These are phyloP conservation scores for Phytophthora sansomeana DNA, from an alignment of 352 stramenopile species.

Conservation along the genomic window DNA sequence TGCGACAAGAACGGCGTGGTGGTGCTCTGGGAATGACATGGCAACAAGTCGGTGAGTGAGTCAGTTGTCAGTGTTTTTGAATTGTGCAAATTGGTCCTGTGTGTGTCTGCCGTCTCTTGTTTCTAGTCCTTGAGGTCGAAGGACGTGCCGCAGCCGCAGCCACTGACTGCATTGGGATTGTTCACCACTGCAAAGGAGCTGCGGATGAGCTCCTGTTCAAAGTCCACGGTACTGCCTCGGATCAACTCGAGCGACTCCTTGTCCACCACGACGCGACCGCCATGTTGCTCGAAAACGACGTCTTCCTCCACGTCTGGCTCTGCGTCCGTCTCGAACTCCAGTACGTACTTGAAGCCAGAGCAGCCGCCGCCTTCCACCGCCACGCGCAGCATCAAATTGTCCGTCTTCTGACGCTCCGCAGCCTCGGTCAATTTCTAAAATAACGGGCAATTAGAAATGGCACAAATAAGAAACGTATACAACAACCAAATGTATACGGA, in stretches of 20 bases:
- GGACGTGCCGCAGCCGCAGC: constrained; percentile 97
- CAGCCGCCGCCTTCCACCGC: constrained; percentile 93
- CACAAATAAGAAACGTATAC: neutral
- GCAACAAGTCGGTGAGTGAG: neutral
- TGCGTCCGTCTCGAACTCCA: constrained; percentile 84
- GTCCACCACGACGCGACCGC: constrained; percentile 91
- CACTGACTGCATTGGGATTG: constrained; percentile 97
- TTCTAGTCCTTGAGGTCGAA: constrained; percentile 96
- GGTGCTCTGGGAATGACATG: constrained; percentile 84
- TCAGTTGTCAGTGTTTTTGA: neutral
- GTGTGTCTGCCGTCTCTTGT: neutral
- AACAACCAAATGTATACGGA: neutral
- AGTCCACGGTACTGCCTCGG: constrained; percentile 95
- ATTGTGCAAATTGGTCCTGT: constrained; percentile 19
- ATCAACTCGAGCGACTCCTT: constrained; percentile 95
- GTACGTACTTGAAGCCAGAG: constrained; percentile 95
- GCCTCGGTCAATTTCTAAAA: constrained; percentile 71
- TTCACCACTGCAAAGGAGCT: constrained; percentile 96
- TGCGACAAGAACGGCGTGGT: constrained; percentile 88
- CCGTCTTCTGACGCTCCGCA: constrained; percentile 59
- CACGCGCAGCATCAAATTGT: constrained; percentile 85
- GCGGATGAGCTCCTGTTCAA: constrained; percentile 97
- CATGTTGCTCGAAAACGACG: constrained; percentile 90
- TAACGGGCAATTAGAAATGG: constrained; percentile 7
- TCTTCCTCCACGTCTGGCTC: constrained; percentile 59